Base-by-base conservation (phyloP, 2,329 filamentous ascomycete species). In the Sporothrix humicola region DNA sequence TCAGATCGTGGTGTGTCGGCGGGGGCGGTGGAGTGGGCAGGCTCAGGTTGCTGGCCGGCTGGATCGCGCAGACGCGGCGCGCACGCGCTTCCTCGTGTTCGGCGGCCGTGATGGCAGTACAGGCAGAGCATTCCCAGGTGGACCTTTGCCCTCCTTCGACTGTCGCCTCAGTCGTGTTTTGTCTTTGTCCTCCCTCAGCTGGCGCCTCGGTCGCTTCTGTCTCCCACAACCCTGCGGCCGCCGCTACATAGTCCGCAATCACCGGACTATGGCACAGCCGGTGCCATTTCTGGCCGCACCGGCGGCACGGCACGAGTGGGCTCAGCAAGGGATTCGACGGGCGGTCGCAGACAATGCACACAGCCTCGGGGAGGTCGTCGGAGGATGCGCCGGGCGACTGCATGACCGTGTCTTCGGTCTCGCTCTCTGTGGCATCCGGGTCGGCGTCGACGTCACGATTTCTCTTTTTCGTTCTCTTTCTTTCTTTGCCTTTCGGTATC, bases 221-320 rank as follows among this genome's bases (percentile, higher is more conserved):
- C 31, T 7, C 31, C 31, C 31, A 37, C 31, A 37, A 7, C 3
- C 31, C 87, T 48, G 86, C 86, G 23, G 31, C n/a, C 3, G 65
- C 73, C 0, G 70, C 70, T 9, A 46, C 65, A 20, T 92, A 88
- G 75, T 91, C 88, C n/a, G 87, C 86, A 74, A 97, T 93, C 12
- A 87, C 87, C 1, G 93, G 93, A 73, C 92, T 87, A 80, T 97
- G 93, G 79, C 93, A 97, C 78, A 89, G 89, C 79, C 95, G 92
- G 81, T 97, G 93, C 88, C 93, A 97, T 58, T 90, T 89, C 44
- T 86, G 85, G 79, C 93, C 93, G 83, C 93, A 97, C 17, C 90
- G 90, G 81, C 95, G 92, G 82, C 93, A 97, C 81, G 95, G 94
- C 2, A 96, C 93, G 79, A 97, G 95, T 82, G 91, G 88, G 82